phyloP scores from a whole-genome alignment of 768 basidiomycete species.

The Boletus rex-veris region DNA sequence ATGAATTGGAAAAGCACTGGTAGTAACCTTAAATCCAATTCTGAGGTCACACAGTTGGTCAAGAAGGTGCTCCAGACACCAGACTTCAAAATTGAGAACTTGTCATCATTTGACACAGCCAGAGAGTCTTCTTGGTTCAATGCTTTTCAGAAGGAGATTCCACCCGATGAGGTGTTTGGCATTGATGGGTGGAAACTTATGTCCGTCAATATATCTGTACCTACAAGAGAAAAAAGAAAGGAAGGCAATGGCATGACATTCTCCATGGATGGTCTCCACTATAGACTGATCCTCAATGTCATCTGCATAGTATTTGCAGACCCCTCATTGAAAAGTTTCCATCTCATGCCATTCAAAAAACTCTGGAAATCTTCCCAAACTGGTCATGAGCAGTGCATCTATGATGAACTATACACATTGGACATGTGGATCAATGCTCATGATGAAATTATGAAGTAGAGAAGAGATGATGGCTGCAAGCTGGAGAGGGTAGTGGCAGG shows the following conservation, averaged over 20 bases:
- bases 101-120: background rate
- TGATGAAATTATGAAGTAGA: too few relatives aligned
- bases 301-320: too few relatives aligned
- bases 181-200: background rate
- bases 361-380: too few relatives aligned
- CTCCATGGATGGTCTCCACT: background rate
- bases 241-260: background rate
- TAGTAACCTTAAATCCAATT: background rate
- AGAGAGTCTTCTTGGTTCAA: background rate
- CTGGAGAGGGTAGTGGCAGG: too few relatives aligned
- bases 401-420: too few relatives aligned
- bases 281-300: background rate
- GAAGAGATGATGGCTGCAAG: too few relatives aligned
- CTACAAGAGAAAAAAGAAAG: background rate
- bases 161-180: background rate
- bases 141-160: background rate
- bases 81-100: too few relatives aligned
- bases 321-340: too few relatives aligned
- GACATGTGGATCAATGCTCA: too few relatives aligned
- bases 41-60: background rate
- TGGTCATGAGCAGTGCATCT: too few relatives aligned
- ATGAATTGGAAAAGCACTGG: background rate
- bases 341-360: too few relatives aligned
- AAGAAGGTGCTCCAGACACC: background rate
- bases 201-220: background rate